Base-by-base conservation (phyloP, 805 yeast genomes). In the Maudiozyma barnettii region DNA sequence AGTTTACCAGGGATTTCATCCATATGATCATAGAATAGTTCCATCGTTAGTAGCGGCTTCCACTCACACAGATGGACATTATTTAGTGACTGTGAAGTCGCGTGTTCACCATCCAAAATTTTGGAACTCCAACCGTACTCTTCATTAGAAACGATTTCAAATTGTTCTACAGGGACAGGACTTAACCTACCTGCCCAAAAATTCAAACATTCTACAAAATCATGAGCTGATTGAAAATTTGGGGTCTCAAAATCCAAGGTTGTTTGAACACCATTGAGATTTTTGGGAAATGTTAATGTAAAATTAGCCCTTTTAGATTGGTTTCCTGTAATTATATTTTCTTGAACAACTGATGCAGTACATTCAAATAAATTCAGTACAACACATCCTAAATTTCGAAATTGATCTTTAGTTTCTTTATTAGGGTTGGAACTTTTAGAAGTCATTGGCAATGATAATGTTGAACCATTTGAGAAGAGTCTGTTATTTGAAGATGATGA, bases 141-240 rank as follows among this genome's bases (percentile, higher is more conserved):
- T 49, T 81, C 76, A 46, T 71, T 75, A 5, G 91, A 81, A 2
- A 88, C 79, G 30, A 85, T 72, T 51, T 83, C 79, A 47, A 79
- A 82, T 56, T 81, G 84, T 0, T 80, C 50, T 30, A 70, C 73
- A 3, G 95, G 95, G 19, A 86, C 81, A 14, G 89, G 82, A 6
- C 95, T 82, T 35, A 84, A 75, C 53, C 93, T 76, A 1, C 91
- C 85, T 2, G 95, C 86, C 96, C 96, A 89, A 61, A 85, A 89
- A 63, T 88, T 89, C 65, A 93, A 81, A 5, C 91, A 79, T 54
- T 82, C 77, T 16, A 84, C 78, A 63, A 77, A 86, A 58, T 79
- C 84, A 39, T 68, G 66, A 0, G 95, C 93, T 49, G 77, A 76
- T 54, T 81, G 84, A 21, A 69, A 60, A 13, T 86, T 78, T 10